A percentile compares a stretch with the other conserved stretches of the same genome.
Conservation (phyloP, 2,329 filamentous ascomycete genomes). For the Tolypocladium capitatum region DNA sequence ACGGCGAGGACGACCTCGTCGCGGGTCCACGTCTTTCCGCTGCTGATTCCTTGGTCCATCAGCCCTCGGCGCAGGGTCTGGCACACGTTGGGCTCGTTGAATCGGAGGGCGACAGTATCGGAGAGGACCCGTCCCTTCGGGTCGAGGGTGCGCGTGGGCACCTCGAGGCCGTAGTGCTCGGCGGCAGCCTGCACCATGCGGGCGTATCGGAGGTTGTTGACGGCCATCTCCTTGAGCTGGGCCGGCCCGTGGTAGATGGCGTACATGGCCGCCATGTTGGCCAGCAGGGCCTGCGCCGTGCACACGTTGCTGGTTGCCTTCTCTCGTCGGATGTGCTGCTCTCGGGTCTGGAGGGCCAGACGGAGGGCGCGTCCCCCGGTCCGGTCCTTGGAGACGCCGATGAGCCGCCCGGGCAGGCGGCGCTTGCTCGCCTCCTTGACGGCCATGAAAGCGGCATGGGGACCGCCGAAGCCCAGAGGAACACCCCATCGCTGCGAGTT, state of each 20-base stretch:
- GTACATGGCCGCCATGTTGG: conserved; percentile 94
- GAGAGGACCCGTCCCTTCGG: conserved; percentile 51
- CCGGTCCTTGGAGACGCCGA: conserved; percentile 85
- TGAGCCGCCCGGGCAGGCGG: conserved; percentile 81
- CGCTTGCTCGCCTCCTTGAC: conserved; percentile 85
- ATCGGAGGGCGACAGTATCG: conserved; percentile 65
- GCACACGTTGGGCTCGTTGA: conserved; percentile 9
- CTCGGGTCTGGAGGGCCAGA: conserved; percentile 78
- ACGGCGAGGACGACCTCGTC: conserved; percentile 14
- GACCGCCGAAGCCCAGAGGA: conserved; percentile 81
- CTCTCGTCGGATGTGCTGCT: conserved; percentile 91
- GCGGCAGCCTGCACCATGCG: conserved; percentile 55
- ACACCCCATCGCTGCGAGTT: conserved; percentile 87
- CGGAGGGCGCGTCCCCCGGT: conserved; percentile 70
- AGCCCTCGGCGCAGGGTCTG: conserved; percentile 20
- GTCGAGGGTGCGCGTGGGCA: conserved; percentile 42
- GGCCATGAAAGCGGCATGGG: conserved; percentile 95
- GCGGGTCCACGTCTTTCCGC: conserved; percentile 47
- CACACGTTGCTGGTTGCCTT: conserved; percentile 98
- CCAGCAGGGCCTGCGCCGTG: conserved; percentile 83
- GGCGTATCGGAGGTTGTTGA: conserved; percentile 60
- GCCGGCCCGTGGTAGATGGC: conserved; percentile 84
- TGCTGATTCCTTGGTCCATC: conserved; percentile 50
- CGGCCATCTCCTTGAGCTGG: conserved; percentile 71
- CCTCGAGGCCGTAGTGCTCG: conserved; percentile 48